Evolutionary conservation across 345 rosid species (phyloP).

Genomic region (Rhizophora mangle): DNA sequence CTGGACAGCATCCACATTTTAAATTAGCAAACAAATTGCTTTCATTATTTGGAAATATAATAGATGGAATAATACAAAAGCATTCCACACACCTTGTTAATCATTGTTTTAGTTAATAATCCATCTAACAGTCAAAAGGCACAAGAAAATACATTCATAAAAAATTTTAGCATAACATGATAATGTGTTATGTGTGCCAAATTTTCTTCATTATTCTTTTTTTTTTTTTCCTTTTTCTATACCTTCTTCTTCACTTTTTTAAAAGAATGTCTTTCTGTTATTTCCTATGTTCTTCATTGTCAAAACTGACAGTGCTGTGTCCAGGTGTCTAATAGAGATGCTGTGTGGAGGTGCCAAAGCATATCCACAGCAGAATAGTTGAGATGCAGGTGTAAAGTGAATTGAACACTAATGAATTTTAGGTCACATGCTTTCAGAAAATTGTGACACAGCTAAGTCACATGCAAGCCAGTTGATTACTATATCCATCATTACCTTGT

Average conservation of each 20-base stretch:
- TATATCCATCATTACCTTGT: slow-evolving; percentile 41
- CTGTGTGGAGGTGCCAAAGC: background rate
- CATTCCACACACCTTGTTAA: too few species aligned
- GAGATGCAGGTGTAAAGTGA: background rate
- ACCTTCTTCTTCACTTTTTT: too few species aligned
- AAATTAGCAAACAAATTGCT: background rate
- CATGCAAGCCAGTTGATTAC: background rate
- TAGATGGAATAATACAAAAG: background rate
- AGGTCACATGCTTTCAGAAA: background rate
- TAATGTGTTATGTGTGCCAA: background rate
- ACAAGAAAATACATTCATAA: background rate
- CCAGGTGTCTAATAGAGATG: background rate
- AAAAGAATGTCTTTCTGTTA: background rate
- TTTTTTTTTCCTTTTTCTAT: too few species aligned
- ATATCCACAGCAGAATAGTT: background rate
- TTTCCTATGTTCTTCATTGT: background rate
- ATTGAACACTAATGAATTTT: background rate
- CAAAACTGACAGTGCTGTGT: background rate
- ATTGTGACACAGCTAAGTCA: background rate
- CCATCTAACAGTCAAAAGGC: background rate
- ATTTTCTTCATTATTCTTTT: background rate
- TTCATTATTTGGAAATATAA: background rate
- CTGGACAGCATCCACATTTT: too few species aligned
- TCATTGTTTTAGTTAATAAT: background rate
- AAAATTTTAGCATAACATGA: background rate